These are phyloP conservation scores for Solanum gandarillasii DNA, from an alignment of 257 asterid species.

Conservation along the genomic window DNA sequence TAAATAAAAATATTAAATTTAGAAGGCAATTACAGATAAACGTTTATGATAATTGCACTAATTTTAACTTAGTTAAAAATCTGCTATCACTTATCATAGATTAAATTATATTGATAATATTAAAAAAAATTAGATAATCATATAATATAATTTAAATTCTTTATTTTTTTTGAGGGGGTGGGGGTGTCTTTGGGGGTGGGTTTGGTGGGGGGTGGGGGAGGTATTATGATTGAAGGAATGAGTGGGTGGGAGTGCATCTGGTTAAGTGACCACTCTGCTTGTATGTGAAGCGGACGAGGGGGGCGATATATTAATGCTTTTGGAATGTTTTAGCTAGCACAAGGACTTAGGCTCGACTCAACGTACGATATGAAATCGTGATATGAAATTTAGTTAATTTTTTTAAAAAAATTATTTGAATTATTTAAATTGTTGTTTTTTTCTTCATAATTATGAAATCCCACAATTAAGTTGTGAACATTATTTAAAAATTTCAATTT, in stretches of 20 bases:
- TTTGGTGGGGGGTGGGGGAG: neutral
- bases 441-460: neutral
- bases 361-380: neutral
- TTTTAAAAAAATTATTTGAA: neutral
- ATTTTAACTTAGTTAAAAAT: neutral
- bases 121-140: neutral
- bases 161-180: neutral
- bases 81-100: neutral
- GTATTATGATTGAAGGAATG: slow-evolving; percentile 28
- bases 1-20: neutral
- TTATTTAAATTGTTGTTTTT: neutral
- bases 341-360: neutral
- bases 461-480: neutral
- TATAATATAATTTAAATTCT: neutral
- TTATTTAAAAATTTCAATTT: neutral
- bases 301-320: slow-evolving; percentile 42
- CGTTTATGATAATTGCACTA: neutral
- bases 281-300: slow-evolving; percentile 60
- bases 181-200: neutral
- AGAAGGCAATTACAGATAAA: neutral
- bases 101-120: neutral
- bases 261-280: slow-evolving; percentile 11
- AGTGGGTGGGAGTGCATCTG: slow-evolving; percentile 39
- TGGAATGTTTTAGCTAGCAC: slow-evolving; percentile 26
- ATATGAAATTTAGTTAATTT: no score